Evolutionary conservation across 306 rosid species (phyloP).

Genomic region (Casuarina glauca): DNA sequence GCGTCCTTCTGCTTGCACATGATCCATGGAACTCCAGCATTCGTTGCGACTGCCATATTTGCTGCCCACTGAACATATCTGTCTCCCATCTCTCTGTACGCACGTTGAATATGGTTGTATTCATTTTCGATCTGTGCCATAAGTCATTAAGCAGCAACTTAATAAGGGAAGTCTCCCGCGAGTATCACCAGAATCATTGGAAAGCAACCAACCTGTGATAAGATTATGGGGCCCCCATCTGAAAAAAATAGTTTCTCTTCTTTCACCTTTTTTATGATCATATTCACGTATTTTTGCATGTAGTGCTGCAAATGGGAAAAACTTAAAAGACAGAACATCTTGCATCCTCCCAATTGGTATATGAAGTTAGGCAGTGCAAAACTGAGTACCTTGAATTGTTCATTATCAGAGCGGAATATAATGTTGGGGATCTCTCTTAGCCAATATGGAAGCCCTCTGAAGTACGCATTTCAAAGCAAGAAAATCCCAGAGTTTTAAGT

Average conservation of each 20-base stretch:
- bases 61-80: slow-evolving; percentile 86
- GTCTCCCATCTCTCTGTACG: slow-evolving; percentile 51
- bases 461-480: slow-evolving; percentile 18
- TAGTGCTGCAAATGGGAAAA: slow-evolving; percentile 35
- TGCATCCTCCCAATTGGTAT: neutral
- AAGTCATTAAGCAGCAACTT: neutral
- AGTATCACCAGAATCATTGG: neutral
- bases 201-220: slow-evolving; percentile 66
- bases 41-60: slow-evolving; percentile 47
- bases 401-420: slow-evolving; percentile 66
- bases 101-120: slow-evolving; percentile 77
- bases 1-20: slow-evolving; percentile 97
- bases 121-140: slow-evolving; percentile 80
- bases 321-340: slow-evolving; percentile 1
- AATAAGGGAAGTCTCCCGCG: neutral
- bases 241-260: slow-evolving; percentile 65
- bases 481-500: neutral
- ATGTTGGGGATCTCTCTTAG: slow-evolving; percentile 69
- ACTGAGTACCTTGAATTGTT: slow-evolving; percentile 63
- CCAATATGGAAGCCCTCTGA: slow-evolving; percentile 96
- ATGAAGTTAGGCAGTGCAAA: neutral
- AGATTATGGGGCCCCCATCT: slow-evolving; percentile 89
- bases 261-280: slow-evolving; percentile 57
- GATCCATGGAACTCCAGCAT: slow-evolving; percentile 80
- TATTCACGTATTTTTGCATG: slow-evolving; percentile 60